Conservation (phyloP, 805 yeast species). For the Kuraishia piskuri region DNA sequence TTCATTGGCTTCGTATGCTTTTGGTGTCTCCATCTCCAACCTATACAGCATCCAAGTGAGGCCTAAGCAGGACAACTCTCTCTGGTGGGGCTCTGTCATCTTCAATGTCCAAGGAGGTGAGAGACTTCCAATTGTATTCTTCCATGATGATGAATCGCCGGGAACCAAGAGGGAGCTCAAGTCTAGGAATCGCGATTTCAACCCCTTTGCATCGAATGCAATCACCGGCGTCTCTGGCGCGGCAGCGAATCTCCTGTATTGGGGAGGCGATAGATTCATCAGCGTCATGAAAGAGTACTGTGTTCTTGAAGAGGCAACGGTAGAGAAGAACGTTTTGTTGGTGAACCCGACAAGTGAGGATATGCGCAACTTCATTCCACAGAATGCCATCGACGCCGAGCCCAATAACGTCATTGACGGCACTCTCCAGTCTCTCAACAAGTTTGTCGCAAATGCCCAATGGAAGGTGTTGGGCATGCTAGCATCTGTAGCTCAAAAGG, state of each 20-base stretch:
- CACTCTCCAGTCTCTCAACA: slow-evolving; percentile 26
- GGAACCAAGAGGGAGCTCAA: slow-evolving; percentile 60
- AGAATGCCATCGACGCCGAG: slow-evolving; percentile 23
- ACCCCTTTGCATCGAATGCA: slow-evolving; percentile 53
- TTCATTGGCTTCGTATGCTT: slow-evolving; percentile 55
- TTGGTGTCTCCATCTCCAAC: slow-evolving; percentile 49
- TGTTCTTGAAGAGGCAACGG: slow-evolving; percentile 55
- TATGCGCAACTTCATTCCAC: slow-evolving; percentile 47
- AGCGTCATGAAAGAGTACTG: slow-evolving; percentile 43
- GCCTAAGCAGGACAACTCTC: slow-evolving; percentile 73
- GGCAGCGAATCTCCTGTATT: slow-evolving; percentile 41
- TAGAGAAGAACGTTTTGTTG: slow-evolving; percentile 66
- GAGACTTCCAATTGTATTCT: slow-evolving; percentile 75
- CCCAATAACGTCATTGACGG: slow-evolving; percentile 17
- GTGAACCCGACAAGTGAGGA: slow-evolving; percentile 74
- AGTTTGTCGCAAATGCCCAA: slow-evolving; percentile 57
- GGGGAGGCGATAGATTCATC: slow-evolving; percentile 89
- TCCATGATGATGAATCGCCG: slow-evolving; percentile 84
- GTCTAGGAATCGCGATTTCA: slow-evolving; percentile 54
- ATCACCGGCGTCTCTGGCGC: neutral
- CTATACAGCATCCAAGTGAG: slow-evolving; percentile 77
- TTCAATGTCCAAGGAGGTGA: slow-evolving; percentile 60
- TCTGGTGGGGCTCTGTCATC: slow-evolving; percentile 82
- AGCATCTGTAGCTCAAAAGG: slow-evolving; percentile 65
- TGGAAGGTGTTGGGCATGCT: slow-evolving; percentile 84